Evolutionary conservation across 2,329 filamentous ascomycete species (phyloP).

Genomic region (Ophiostoma triangulosporum): DNA sequence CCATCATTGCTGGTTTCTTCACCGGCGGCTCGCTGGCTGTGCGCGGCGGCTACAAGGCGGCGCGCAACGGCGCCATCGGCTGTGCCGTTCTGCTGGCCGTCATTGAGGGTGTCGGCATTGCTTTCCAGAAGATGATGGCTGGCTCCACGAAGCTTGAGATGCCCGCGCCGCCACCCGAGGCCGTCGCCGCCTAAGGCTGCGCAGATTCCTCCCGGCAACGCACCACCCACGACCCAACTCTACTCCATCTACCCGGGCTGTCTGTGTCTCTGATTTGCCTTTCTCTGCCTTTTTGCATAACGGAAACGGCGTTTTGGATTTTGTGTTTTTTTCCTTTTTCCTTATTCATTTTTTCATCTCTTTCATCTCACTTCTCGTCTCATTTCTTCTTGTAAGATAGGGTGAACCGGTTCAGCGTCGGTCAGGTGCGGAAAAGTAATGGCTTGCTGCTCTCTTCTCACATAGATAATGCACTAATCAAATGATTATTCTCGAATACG

Average conservation of each 20-base stretch:
- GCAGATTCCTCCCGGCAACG: no score
- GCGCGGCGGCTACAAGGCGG: conserved; percentile 80
- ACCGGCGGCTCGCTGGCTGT: conserved; percentile 87
- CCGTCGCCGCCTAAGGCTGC: background rate
- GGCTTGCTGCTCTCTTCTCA: background rate
- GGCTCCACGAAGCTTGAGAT: conserved; percentile 68
- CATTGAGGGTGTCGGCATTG: conserved; percentile 95
- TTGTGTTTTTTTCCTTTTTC: background rate
- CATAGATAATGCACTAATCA: background rate
- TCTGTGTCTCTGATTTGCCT: background rate
- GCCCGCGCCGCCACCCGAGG: background rate
- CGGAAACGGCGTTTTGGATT: background rate
- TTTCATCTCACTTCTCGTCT: background rate
- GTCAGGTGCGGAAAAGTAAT: background rate
- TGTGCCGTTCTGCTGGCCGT: conserved; percentile 89
- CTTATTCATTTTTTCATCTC: background rate
- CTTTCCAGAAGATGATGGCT: conserved; percentile 87
- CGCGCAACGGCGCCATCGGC: conserved; percentile 89
- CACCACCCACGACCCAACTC: background rate
- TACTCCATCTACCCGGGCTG: background rate
- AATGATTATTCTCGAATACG: no score
- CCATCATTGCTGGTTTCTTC: conserved; percentile 94
- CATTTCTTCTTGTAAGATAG: background rate
- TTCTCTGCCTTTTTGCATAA: background rate
- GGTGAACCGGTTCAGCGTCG: background rate